phyloP scores from a whole-genome alignment of 805 yeast species.

The Cyberlindnera mycetangii region DNA sequence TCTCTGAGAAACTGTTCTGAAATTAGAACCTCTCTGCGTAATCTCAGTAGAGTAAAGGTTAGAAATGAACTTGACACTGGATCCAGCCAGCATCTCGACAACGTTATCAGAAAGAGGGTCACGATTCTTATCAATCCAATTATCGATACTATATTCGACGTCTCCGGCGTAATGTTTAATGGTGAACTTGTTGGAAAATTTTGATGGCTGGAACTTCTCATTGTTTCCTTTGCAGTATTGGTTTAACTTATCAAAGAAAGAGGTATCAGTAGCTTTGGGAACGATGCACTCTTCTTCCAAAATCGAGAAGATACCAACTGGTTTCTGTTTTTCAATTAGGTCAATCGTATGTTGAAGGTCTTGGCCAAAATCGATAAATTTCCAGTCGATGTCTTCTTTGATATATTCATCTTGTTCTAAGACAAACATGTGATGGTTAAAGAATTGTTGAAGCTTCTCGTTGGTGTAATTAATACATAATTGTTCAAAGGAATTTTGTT shows the following conservation, averaged over 20 bases:
- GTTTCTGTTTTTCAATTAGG: conserved; percentile 69
- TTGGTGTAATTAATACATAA: conserved; percentile 96
- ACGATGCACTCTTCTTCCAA: conserved; percentile 94
- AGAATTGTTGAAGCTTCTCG: conserved; percentile 96
- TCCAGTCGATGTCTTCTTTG: conserved; percentile 93
- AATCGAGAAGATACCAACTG: conserved; percentile 81
- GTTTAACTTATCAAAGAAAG: conserved; percentile 78
- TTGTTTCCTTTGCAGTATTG: conserved; percentile 56
- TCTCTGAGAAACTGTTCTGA: conserved; percentile 80
- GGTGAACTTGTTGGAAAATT: conserved; percentile 72
- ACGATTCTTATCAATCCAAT: conserved; percentile 92
- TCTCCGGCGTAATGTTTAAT: conserved; percentile 93
- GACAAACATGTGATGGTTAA: conserved; percentile 96
- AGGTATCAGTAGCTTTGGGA: conserved; percentile 81
- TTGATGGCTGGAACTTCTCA: conserved; percentile 66
- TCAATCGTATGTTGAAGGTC: conserved; percentile 94
- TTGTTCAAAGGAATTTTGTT: conserved; percentile 92
- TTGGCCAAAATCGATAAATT: conserved; percentile 91
- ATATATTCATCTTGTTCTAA: conserved; percentile 95
- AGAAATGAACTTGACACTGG: conserved; percentile 55
- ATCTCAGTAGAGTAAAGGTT: conserved; percentile 47
- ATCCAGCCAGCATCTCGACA: conserved; percentile 53
- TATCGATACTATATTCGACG: conserved; percentile 89
- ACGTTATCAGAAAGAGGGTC: conserved; percentile 87
- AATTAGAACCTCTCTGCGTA: conserved; percentile 37